Evolutionary conservation across 441 rosid genomes (phyloP).

Genomic region (Geranium incanum): DNA sequence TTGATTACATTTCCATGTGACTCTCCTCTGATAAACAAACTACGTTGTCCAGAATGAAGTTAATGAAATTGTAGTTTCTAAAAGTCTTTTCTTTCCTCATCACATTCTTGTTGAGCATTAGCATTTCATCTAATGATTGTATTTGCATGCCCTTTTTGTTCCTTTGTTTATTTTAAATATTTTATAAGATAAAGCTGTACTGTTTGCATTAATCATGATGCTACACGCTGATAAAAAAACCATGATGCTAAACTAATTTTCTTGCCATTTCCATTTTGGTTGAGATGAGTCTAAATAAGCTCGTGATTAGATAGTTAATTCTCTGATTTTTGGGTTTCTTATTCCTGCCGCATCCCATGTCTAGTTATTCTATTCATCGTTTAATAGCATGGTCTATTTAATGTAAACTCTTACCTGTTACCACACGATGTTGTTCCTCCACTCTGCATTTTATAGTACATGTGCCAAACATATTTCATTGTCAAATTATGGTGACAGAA

Average conservation of each 20-base stretch:
- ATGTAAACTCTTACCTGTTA: background rate
- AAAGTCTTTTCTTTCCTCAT: background rate
- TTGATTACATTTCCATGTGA: no score
- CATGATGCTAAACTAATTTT: background rate
- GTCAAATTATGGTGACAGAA: background rate
- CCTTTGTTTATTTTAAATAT: no score
- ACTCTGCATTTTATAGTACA: background rate
- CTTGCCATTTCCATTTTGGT: background rate
- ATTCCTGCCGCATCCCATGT: background rate
- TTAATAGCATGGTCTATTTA: background rate
- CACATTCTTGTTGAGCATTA: background rate
- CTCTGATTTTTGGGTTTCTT: background rate
- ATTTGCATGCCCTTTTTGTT: background rate
- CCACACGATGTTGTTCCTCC: background rate
- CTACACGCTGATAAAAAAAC: background rate
- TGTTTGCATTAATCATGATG: background rate
- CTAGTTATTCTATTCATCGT: background rate
- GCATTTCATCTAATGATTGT: background rate
- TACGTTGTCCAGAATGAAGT: background rate
- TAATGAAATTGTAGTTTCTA: background rate
- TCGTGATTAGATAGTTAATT: background rate
- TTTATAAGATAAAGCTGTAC: background rate
- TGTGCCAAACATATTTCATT: background rate
- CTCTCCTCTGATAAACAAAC: background rate
- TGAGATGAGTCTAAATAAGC: background rate